phyloP scores from a whole-genome alignment of 2,329 filamentous ascomycete species.

The Septoria linicola region DNA sequence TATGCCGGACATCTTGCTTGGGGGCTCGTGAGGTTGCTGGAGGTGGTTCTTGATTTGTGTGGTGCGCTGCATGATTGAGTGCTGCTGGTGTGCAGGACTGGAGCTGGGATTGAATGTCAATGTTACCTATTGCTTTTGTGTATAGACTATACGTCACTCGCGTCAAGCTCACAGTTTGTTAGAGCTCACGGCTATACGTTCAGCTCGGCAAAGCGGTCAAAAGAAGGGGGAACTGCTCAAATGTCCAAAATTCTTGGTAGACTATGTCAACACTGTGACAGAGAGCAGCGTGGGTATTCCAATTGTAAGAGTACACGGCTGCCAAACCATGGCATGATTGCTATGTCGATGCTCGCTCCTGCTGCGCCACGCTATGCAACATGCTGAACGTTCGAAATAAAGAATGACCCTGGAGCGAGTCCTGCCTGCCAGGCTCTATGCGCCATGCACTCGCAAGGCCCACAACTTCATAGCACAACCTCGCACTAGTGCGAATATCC shows the following conservation, averaged over 20 bases:
- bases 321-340: too few relatives aligned
- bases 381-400: background rate
- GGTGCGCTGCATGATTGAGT: conserved; percentile 10
- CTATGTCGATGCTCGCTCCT: too few relatives aligned
- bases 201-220: too few relatives aligned
- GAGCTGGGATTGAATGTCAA: too few relatives aligned
- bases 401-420: background rate
- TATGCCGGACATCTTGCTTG: conserved; percentile 5
- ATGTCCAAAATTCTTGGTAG: too few relatives aligned
- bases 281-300: too few relatives aligned
- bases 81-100: too few relatives aligned
- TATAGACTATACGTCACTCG: background rate
- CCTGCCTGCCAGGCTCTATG: background rate
- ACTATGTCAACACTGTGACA: too few relatives aligned
- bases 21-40: background rate
- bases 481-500: too few relatives aligned
- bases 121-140: background rate
- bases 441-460: background rate
- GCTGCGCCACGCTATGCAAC: conserved; percentile 8
- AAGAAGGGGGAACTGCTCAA: too few relatives aligned
- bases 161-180: background rate
- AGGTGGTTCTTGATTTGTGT: background rate
- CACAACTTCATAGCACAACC: too few relatives aligned
- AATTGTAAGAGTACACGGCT: too few relatives aligned
- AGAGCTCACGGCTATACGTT: background rate